These are phyloP conservation scores for Cercophora sp. DNA, from an alignment of 495 filamentous ascomycete species.

Conservation along the genomic window DNA sequence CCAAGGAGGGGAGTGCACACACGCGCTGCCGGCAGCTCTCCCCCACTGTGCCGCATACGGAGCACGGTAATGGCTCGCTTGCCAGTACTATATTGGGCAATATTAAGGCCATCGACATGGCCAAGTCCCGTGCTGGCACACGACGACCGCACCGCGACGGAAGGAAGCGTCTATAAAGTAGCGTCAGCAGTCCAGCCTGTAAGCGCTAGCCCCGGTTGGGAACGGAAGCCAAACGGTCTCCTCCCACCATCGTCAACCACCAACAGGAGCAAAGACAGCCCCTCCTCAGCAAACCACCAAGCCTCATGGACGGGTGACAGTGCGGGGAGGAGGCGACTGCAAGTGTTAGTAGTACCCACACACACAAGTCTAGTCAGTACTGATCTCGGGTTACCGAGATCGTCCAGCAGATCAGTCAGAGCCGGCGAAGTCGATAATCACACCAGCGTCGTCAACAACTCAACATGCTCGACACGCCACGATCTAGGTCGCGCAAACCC, in stretches of 20 bases:
- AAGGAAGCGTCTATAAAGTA: no score
- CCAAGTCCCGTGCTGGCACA: no score
- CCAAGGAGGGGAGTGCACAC: no score
- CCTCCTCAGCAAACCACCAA: background rate
- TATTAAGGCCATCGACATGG: background rate
- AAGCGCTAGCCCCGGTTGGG: conserved; percentile 8
- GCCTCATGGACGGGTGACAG: background rate
- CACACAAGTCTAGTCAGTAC: no score
- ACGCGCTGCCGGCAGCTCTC: background rate
- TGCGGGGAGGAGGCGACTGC: no score
- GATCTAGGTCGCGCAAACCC: no score
- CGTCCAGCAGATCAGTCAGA: no score
- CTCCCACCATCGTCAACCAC: background rate
- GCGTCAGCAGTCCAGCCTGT: conserved; percentile 1
- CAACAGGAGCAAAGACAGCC: background rate
- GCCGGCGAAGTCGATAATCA: no score
- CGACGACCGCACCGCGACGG: background rate
- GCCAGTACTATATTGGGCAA: background rate
- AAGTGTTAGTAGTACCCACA: no score
- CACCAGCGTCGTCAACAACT: no score
- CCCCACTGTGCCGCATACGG: background rate
- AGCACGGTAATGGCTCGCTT: conserved; percentile 9
- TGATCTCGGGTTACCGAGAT: no score
- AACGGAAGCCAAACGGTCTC: background rate
- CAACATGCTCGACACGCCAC: no score